Percentiles rank a stretch among this genome's conserved stretches.
Evolutionary conservation across 345 rosid genomes (phyloP).

Genomic region (Citrus unshiu): DNA sequence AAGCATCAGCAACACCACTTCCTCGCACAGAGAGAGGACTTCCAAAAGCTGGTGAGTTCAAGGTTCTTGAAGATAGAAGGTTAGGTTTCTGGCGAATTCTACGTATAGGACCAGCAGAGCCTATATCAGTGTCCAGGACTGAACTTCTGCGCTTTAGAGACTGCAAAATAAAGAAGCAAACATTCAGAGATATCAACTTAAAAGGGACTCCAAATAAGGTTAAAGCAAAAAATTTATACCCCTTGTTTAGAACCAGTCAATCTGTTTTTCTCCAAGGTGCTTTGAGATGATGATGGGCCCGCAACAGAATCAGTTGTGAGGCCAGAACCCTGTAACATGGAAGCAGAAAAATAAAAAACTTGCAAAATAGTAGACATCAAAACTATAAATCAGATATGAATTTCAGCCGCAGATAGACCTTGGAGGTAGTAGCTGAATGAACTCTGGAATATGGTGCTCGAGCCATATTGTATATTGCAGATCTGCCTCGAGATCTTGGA

Average conservation of each 20-base stretch:
- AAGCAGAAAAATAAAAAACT: neutral
- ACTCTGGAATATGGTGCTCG: slow-evolving; percentile 79
- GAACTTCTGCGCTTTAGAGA: slow-evolving; percentile 73
- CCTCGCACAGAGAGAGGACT: slow-evolving; percentile 20
- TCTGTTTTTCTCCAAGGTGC: slow-evolving; percentile 39
- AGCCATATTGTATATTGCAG: slow-evolving; percentile 93
- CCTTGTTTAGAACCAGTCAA: slow-evolving; percentile 57
- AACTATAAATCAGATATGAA: neutral
- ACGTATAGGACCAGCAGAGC: slow-evolving; percentile 79
- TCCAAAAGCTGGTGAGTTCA: slow-evolving; percentile 40
- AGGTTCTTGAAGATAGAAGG: slow-evolving; percentile 43
- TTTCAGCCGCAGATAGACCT: slow-evolving; percentile 41
- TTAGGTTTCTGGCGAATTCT: slow-evolving; percentile 87
- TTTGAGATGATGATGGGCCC: slow-evolving; percentile 42
- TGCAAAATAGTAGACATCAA: neutral
- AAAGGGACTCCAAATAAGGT: neutral
- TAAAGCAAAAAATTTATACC: slow-evolving; percentile 21
- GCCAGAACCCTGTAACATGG: slow-evolving; percentile 38
- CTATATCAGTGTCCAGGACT: slow-evolving; percentile 68
- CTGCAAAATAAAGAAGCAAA: slow-evolving; percentile 39
- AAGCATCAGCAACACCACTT: slow-evolving; percentile 28
- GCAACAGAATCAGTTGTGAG: slow-evolving; percentile 25
- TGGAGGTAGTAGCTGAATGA: slow-evolving; percentile 35
- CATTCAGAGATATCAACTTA: neutral
- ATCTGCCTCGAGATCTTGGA: slow-evolving; percentile 78